Base-by-base conservation (phyloP, 305 asterid genomes). In the Fraxinus baroniana region DNA sequence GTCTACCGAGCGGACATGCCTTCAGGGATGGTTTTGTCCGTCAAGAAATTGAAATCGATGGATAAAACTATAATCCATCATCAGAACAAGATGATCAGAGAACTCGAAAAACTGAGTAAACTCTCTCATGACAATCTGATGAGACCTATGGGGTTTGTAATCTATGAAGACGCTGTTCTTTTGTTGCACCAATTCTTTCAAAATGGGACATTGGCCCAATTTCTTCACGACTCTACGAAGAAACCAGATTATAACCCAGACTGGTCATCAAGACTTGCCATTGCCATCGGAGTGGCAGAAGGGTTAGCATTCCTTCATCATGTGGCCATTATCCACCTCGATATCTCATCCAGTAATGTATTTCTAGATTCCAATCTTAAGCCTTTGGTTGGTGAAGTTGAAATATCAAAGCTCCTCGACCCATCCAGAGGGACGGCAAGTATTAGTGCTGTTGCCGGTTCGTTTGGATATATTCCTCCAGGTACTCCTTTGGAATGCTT, bases 391-490 rank as follows among this genome's bases (percentile, higher is more conserved):
- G 93, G 97, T 22, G 98, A 96, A 90, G 93, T 94, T 49, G 98
- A 94, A 81, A 94, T 96, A 73, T 94, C 99, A 17, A 93, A 91
- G 92, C 97, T 96, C 80, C 93, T 96, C 15, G 99, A 96, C 82
- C 98, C 98, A 4, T 94, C 95, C 18, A 85, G 98, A 85, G 99
- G 99, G 70, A 92, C 98, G 0, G 99, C 97, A 15, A 96, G 99
- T 72, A 94, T 96, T 88, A 96, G 98, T 60, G 98, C 99, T 15
- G 98, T 96, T 81, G 99, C 99, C 18, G 99, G 99, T 66, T 96
- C 98, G 22, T 96, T 96, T 68, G 99, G 99, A 77, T 96, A 96
- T 83, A 96, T 96, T 85, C 99, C 99, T 70, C 99, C 99, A 84
- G 99, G 99, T 96, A 90, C n/a, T 41, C 6, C 39, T 52, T 28